Evolutionary conservation across 2,329 filamentous ascomycete species (phyloP).

Genomic region (Aspergillus bombycis): DNA sequence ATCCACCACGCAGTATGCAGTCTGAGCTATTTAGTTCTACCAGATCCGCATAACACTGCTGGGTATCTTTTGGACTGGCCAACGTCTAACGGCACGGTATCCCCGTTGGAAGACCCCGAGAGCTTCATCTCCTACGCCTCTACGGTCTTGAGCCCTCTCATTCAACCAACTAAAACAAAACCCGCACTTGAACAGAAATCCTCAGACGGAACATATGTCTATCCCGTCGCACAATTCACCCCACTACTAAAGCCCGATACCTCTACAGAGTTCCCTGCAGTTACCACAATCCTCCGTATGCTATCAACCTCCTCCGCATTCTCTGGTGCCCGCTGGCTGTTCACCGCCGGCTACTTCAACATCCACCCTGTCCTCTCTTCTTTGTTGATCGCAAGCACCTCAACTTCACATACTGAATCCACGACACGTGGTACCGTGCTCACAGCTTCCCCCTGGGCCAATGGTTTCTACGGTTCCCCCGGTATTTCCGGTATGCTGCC

Average conservation of each 20-base stretch:
- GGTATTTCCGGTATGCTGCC: conserved; percentile 90
- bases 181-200: conserved; percentile 31
- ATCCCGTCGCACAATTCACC: conserved; percentile 85
- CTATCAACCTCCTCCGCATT: conserved; percentile 65
- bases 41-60: conserved; percentile 47
- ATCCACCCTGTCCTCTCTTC: conserved; percentile 82
- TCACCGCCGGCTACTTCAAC: conserved; percentile 98
- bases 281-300: conserved; percentile 72
- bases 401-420: conserved; percentile 33
- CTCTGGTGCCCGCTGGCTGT: conserved; percentile 79
- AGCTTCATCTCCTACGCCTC: conserved; percentile 73
- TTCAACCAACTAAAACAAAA: conserved; percentile 55
- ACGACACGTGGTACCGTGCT: conserved; percentile 74
- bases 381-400: conserved; percentile 73
- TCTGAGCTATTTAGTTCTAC: conserved; percentile 79
- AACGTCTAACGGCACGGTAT: conserved; percentile 69
- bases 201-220: conserved; percentile 71
- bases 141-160: conserved; percentile 65
- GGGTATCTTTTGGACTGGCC: conserved; percentile 73
- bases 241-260: conserved; percentile 77
- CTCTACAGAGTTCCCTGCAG: conserved; percentile 84
- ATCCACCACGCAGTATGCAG: conserved; percentile 78
- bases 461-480: conserved; percentile 88
- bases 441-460: conserved; percentile 89
- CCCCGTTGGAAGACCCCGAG: conserved; percentile 70